Conservation (phyloP, 768 basidiomycete species). For the Auricularia cornea region DNA sequence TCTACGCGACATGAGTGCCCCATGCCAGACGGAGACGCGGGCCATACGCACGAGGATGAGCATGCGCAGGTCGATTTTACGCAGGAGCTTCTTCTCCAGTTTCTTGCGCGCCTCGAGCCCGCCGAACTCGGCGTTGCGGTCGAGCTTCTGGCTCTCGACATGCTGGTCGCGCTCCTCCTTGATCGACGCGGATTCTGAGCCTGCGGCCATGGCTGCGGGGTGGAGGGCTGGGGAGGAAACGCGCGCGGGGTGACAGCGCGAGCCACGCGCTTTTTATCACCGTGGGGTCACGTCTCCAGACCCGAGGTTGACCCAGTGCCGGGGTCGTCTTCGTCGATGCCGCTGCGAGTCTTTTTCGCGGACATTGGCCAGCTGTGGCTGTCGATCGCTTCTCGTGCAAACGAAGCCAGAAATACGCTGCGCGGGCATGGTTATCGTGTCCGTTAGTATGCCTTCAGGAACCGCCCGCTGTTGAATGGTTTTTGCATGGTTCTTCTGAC, state of each 20-base stretch:
- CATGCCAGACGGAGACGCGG: background rate
- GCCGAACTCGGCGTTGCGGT: slow-evolving; percentile 34
- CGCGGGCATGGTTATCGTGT: no score
- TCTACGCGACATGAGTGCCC: background rate
- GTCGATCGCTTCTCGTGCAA: no score
- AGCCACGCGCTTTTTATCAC: background rate
- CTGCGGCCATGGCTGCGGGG: background rate
- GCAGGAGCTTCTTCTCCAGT: slow-evolving; percentile 45
- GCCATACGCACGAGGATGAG: slow-evolving; percentile 23
- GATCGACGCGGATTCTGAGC: background rate
- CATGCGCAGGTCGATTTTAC: slow-evolving; percentile 44
- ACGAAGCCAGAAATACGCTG: no score
- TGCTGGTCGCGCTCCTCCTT: background rate
- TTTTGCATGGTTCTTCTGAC: no score
- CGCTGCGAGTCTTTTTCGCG: no score
- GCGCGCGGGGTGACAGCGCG: background rate
- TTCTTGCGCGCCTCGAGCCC: slow-evolving; percentile 35
- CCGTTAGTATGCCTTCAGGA: no score
- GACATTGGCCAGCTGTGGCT: no score
- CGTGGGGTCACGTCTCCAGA: background rate
- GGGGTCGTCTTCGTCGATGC: background rate
- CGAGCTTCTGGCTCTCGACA: slow-evolving; percentile 3
- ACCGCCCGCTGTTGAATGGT: no score
- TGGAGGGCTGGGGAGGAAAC: background rate
- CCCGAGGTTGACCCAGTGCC: background rate